Percentiles rank a stretch among this genome's conserved stretches.
Conservation (phyloP, 495 filamentous ascomycete genomes). For the Acidiella bohemica region DNA sequence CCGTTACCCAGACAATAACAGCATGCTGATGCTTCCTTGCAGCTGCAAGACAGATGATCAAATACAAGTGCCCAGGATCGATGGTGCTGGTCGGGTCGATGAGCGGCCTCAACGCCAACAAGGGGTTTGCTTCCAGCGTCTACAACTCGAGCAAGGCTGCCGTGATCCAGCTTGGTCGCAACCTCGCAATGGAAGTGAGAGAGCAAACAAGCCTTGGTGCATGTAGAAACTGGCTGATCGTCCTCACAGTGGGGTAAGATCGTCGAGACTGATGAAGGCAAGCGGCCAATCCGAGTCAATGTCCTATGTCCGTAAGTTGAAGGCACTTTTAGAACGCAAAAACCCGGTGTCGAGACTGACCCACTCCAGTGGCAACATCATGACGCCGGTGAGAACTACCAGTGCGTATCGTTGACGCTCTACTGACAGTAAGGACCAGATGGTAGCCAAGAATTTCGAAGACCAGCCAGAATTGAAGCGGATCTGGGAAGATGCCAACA, state of each 20-base stretch:
- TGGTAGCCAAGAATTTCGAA: slow-evolving; percentile 55
- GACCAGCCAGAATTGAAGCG: slow-evolving; percentile 44
- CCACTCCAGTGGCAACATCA: slow-evolving; percentile 55
- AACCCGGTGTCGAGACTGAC: too few species aligned
- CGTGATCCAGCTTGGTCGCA: slow-evolving; percentile 49
- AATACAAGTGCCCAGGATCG: slow-evolving; percentile 54
- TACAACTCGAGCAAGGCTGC: slow-evolving; percentile 62
- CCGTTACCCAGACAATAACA: neutral
- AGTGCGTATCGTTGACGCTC: too few species aligned
- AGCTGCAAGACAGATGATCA: slow-evolving; percentile 58
- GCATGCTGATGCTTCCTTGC: neutral
- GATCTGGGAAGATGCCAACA: slow-evolving; percentile 55
- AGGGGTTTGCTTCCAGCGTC: slow-evolving; percentile 50
- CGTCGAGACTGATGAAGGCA: slow-evolving; percentile 4
- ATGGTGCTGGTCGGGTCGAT: slow-evolving; percentile 64
- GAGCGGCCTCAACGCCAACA: slow-evolving; percentile 60
- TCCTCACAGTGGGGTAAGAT: slow-evolving; percentile 48
- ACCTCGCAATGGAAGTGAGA: slow-evolving; percentile 62
- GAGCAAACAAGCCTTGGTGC: too few species aligned
- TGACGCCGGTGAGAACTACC: too few species aligned
- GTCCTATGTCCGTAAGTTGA: slow-evolving; percentile 52
- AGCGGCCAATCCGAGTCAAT: slow-evolving; percentile 53
- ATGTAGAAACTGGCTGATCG: too few species aligned
- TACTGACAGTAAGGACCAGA: too few species aligned
- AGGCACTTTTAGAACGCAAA: too few species aligned